Base-by-base conservation (phyloP, 768 basidiomycete species). In the Suillus placidus region DNA sequence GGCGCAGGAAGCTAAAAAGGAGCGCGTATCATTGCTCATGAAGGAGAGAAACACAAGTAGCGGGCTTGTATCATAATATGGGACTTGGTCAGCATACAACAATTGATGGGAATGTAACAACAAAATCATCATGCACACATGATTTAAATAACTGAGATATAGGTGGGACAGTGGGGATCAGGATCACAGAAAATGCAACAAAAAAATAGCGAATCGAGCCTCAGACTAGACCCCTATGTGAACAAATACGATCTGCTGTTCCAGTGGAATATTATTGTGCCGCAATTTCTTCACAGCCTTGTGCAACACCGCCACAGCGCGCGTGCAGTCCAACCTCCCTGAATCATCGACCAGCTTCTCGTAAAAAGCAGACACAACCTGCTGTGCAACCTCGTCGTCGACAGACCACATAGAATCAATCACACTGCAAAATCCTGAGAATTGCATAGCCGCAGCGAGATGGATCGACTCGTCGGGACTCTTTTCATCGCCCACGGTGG, bases 191-290 rank as follows among this genome's bases (percentile, higher is more conserved):
- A 18, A 32, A 60, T 30, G 14, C 32, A 16, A 60, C 3, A 40
- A 30, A n/a, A n/a, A n/a, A 20, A 32, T n/a, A 1, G 18, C 7
- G n/a, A 55, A 55, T 26, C 5, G 5, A 60, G 9, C n/a, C 12
- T 16, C 14, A 30, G 34, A 16, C 38, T 60, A 57, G 61, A 32
- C 16, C 12, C 61, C 61, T 34, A 61, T 57, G 26, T 61, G 61
- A 55, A 61, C 26, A 18, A 61, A 57, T 14, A 57, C 61, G 6
- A 61, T 57, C 61, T 57, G 32, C 40, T 61, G 61, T 57, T 61
- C 60, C 13, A 61, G 26, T 16, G 61, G 18, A n/a, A 61, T 7
- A 0, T 61, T 55, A 18, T 61, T 61, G 20, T 23, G 49, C 14
- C 14, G 23, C 18, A n/a, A 56, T 16, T 34, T 45, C 32, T 62